phyloP scores from a whole-genome alignment of 495 filamentous ascomycete genomes.

The Aspergillus sclerotiicarbonarius region DNA sequence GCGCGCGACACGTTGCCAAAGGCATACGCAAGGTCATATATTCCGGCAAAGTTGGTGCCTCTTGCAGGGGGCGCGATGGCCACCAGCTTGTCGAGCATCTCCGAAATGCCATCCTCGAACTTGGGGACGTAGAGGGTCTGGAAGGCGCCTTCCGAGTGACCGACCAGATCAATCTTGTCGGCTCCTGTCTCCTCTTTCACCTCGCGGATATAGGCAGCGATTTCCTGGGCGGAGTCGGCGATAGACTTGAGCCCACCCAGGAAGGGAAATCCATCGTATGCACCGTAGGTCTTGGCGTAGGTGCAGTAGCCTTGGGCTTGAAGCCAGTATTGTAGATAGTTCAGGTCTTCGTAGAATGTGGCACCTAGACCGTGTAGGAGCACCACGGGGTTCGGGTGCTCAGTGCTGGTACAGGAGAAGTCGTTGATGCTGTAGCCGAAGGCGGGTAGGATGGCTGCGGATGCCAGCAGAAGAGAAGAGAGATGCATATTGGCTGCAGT shows the following conservation, averaged over 20 bases:
- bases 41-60: constrained; percentile 44
- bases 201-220: constrained; percentile 47
- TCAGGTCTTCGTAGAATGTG: constrained; percentile 51
- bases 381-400: constrained; percentile 47
- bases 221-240: constrained; percentile 45
- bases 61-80: constrained; percentile 52
- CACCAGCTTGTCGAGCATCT: constrained; percentile 44
- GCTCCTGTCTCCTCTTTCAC: constrained; percentile 42
- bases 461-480: neutral
- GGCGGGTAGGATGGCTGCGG: constrained; percentile 19
- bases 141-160: constrained; percentile 56
- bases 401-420: constrained; percentile 36
- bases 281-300: constrained; percentile 52
- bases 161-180: constrained; percentile 48
- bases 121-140: constrained; percentile 54
- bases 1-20: constrained; percentile 37
- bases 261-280: constrained; percentile 43
- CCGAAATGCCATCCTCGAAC: constrained; percentile 40
- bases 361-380: constrained; percentile 54
- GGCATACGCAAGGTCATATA: constrained; percentile 47
- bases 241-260: constrained; percentile 48
- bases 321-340: constrained; percentile 51
- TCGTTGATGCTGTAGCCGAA: constrained; percentile 35
- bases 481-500: constrained; percentile 22
- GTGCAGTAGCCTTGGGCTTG: constrained; percentile 52